Evolutionary conservation across 2,329 filamentous ascomycete genomes (phyloP).

Genomic region (Hypoxylon sp.): DNA sequence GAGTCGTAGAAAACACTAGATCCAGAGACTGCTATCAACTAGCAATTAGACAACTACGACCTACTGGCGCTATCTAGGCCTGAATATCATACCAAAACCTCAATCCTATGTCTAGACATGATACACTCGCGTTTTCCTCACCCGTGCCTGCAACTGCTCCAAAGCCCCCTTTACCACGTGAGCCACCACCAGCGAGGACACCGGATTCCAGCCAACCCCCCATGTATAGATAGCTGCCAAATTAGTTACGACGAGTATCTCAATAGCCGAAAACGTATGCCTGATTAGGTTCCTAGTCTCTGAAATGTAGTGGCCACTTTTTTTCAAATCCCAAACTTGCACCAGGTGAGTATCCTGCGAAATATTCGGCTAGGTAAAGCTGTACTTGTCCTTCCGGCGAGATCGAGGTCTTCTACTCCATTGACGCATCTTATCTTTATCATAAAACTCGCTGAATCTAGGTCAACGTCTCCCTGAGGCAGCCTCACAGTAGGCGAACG

Average conservation of each 20-base stretch:
- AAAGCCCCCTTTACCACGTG: not conserved
- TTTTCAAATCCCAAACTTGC: not conserved
- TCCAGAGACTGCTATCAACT: not conserved
- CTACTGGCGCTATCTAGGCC: not conserved
- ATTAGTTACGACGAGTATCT: not conserved
- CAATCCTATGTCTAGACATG: not conserved
- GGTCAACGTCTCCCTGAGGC: not conserved
- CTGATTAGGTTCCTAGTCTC: not conserved
- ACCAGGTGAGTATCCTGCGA: not conserved
- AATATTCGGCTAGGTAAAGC: not conserved
- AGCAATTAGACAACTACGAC: not conserved
- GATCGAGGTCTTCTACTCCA: not conserved
- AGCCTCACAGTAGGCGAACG: not conserved
- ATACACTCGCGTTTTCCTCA: not conserved
- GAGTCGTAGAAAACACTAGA: not conserved
- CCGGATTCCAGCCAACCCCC: not conserved
- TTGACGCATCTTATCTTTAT: not conserved
- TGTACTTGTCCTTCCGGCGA: not conserved
- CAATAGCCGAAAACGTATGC: not conserved
- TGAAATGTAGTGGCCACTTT: no score
- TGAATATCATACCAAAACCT: not conserved
- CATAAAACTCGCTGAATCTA: not conserved
- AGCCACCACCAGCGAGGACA: not conserved
- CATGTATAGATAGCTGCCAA: not conserved
- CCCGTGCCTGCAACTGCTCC: not conserved